Base-by-base conservation (phyloP, 2,329 filamentous ascomycete genomes). In the Didymella pomorum region DNA sequence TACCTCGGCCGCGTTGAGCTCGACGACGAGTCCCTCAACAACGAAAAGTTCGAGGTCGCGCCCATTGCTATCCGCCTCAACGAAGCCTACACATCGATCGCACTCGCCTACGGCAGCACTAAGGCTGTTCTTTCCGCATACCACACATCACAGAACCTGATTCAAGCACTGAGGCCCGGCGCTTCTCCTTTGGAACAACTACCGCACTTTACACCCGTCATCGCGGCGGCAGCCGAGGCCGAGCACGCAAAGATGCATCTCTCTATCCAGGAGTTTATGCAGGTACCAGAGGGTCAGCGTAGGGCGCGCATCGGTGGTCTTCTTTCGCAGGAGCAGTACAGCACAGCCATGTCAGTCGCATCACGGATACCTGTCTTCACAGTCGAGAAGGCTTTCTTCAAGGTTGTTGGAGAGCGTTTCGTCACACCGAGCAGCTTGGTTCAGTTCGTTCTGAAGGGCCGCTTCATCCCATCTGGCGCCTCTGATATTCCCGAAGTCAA, bases 381-480 rank as follows among this genome's bases (percentile, higher is more conserved):
- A 57, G 87, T 99, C 11, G 92, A 92, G 72, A 96, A 93, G 80
- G 92, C 93, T 8, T 99, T 97, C 80, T 99, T 99, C 87, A 99
- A 99, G 83, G 96, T 99, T 44, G 89, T 92, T 51, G 95, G 95
- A 73, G 96, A 99, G 80, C 91, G 90, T 66, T 90, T 89, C 76
- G 92, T 99, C 72, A 96, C 94, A 29, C 93, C 95, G 7, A 92
- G 90, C 58, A 96, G 93, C 56, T 85, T 99, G 35, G 94, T 98
- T 21, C 94, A 93, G 62, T 89, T 99, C 28, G 92, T 99, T 50
- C 87, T 99, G 75, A 99, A 99, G 82, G 93, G 91, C 29, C 92
- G 95, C 55, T 90, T 98, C 73, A 88, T 98, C 46, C 95, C 95
- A 6, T 93, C 95, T 4, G 94, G 93, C 44, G 89, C 87, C 64